phyloP scores from a whole-genome alignment of 2,329 filamentous ascomycete species.

The Hypomyces rosellus region DNA sequence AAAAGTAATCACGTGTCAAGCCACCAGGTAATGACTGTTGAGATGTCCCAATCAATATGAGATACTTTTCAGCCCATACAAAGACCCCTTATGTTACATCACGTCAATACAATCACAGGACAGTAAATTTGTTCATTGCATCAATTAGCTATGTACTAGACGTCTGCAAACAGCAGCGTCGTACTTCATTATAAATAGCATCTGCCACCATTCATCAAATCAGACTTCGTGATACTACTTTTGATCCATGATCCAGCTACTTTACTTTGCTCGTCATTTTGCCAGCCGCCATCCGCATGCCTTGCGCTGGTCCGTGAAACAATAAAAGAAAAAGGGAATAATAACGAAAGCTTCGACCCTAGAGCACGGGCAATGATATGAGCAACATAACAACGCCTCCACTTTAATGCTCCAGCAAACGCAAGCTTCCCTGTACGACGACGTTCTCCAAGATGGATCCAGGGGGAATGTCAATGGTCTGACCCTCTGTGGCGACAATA shows the following conservation, averaged over 20 bases:
- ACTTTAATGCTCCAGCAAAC: conserved; percentile 58
- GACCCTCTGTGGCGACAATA: conserved; percentile 95
- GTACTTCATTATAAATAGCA: too few species aligned
- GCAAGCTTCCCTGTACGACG: conserved; percentile 94
- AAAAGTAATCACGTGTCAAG: too few species aligned
- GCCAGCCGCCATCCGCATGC: background rate
- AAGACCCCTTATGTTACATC: too few species aligned
- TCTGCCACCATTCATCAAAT: too few species aligned
- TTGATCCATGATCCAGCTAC: conserved; percentile 3
- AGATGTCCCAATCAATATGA: too few species aligned
- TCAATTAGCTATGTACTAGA: too few species aligned
- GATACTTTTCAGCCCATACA: too few species aligned
- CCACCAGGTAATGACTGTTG: too few species aligned
- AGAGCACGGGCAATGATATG: conserved; percentile 8
- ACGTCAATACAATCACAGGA: too few species aligned
- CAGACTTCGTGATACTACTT: background rate
- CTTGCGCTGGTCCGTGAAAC: background rate
- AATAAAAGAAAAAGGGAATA: conserved; percentile 7
- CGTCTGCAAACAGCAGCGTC: too few species aligned
- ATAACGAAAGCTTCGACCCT: conserved; percentile 8
- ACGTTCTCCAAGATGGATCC: conserved; percentile 98
- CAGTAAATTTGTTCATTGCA: too few species aligned
- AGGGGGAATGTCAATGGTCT: conserved; percentile 95
- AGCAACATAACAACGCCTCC: background rate
- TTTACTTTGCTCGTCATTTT: background rate